These are phyloP conservation scores for Cryphonectria parasitica DNA, from an alignment of 2,329 filamentous ascomycete species.

Conservation along the genomic window DNA sequence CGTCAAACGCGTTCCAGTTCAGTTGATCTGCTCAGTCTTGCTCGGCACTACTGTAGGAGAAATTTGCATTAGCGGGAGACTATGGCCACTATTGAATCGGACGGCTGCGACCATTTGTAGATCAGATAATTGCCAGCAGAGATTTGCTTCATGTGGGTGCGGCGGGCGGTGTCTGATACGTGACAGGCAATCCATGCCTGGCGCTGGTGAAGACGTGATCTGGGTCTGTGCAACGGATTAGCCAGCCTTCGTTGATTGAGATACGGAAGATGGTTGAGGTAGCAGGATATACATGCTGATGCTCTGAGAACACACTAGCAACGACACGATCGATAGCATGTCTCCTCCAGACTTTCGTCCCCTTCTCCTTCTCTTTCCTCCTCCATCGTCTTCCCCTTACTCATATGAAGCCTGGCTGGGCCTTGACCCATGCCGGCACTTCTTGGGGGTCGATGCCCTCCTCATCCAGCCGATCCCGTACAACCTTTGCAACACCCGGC, in stretches of 20 bases:
- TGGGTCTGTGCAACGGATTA: neutral
- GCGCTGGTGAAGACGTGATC: neutral
- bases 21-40: neutral
- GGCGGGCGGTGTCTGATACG: neutral
- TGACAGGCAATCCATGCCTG: neutral
- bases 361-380: neutral
- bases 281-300: neutral
- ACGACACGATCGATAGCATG: neutral
- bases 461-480: slow-evolving; percentile 62
- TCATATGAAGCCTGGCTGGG: slow-evolving; percentile 21
- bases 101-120: neutral
- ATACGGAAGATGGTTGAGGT: neutral
- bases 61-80: neutral
- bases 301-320: neutral
- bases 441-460: slow-evolving; percentile 64
- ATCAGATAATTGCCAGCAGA: neutral
- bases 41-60: neutral
- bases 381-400: neutral
- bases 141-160: neutral
- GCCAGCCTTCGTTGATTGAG: neutral
- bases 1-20: slow-evolving; percentile 1
- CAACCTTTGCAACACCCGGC: slow-evolving; percentile 72
- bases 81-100: neutral
- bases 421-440: slow-evolving; percentile 76
- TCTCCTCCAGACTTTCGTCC: neutral